Percentiles rank a stretch among this genome's conserved stretches.
Conservation (phyloP, 31 red algal genomes). For the Porphyra umbilicalis region DNA sequence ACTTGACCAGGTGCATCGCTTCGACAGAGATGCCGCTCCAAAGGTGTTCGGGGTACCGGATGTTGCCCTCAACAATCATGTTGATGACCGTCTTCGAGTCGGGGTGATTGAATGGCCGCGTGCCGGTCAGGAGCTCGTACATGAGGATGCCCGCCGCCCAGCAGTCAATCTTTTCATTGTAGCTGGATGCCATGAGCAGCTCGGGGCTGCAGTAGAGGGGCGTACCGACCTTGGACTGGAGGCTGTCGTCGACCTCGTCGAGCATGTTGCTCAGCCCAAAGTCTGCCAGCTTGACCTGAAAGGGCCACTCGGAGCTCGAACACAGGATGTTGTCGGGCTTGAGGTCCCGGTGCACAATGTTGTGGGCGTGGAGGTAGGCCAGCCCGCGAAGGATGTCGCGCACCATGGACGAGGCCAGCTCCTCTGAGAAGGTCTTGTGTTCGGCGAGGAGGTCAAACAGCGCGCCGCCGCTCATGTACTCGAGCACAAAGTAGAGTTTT, state of each 20-base stretch:
- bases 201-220: conserved; percentile 51
- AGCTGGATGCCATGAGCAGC: conserved; percentile 38
- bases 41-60: conserved; percentile 16
- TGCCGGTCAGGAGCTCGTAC: conserved; percentile 63
- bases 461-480: conserved; percentile 69
- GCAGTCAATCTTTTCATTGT: conserved; percentile 53
- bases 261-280: conserved; percentile 84
- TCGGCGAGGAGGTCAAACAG: conserved; percentile 66
- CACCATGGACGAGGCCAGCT: conserved; percentile 45
- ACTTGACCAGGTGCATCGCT: conserved; percentile 33
- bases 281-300: conserved; percentile 73
- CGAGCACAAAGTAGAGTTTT: conserved; percentile 72
- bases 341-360: conserved; percentile 88
- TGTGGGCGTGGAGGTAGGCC: conserved; percentile 63
- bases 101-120: conserved; percentile 59
- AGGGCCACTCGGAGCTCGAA: conserved; percentile 29
- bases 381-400: conserved; percentile 69
- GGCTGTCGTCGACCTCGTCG: conserved; percentile 13
- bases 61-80: conserved; percentile 38
- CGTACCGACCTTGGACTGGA: conserved; percentile 56
- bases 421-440: conserved; percentile 51
- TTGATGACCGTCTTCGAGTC: conserved; percentile 57
- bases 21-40: conserved; percentile 35
- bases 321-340: conserved; percentile 65
- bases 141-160: conserved; percentile 62